These are phyloP conservation scores for Solanum chmielewskii DNA, from an alignment of 257 asterid genomes.

Conservation along the genomic window DNA sequence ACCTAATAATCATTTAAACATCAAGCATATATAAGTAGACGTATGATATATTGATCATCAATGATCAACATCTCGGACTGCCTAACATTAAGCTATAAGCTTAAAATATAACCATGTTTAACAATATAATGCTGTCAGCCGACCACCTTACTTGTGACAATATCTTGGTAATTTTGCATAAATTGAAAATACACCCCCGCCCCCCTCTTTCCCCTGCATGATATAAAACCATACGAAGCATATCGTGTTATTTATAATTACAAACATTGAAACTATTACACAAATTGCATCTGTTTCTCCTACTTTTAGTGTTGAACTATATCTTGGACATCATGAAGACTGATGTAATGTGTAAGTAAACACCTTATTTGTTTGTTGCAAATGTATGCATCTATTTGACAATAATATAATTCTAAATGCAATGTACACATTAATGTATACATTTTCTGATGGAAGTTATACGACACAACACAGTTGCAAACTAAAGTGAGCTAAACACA, in stretches of 20 bases:
- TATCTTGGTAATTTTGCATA: neutral
- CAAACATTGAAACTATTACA: neutral
- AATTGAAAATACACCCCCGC: neutral
- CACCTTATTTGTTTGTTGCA: neutral
- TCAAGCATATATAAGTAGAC: neutral
- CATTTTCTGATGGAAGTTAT: neutral
- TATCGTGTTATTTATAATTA: neutral
- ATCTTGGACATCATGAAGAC: neutral
- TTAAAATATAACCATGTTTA: too few relatives aligned
- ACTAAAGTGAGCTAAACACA: neutral
- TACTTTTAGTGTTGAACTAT: neutral
- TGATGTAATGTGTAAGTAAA: neutral
- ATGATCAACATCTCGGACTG: neutral
- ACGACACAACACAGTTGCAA: neutral
- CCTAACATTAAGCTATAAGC: neutral
- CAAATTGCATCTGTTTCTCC: neutral
- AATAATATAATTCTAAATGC: neutral
- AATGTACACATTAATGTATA: neutral
- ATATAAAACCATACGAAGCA: neutral
- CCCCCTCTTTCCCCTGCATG: neutral
- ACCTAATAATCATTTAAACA: constrained; percentile 1
- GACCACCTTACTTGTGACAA: neutral
- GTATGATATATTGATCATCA: neutral
- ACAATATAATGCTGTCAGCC: neutral
- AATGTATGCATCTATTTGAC: neutral